phyloP scores from a whole-genome alignment of 2,329 filamentous ascomycete species.

The Ploettnerulaceae sp. region DNA sequence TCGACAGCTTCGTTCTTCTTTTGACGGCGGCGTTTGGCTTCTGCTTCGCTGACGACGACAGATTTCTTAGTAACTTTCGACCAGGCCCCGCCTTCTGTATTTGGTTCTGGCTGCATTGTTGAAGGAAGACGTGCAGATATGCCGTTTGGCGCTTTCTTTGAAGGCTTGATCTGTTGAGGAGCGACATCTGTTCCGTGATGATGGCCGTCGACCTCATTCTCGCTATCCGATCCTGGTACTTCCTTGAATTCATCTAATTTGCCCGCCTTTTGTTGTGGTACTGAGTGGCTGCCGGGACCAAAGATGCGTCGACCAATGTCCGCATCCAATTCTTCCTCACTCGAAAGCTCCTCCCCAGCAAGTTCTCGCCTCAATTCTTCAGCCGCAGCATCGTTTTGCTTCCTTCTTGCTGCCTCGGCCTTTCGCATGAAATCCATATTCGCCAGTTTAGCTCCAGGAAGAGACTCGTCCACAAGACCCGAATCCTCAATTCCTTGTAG shows the following conservation, averaged over 20 bases:
- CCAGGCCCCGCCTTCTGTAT: constrained; percentile 33
- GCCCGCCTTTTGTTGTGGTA: constrained; percentile 32
- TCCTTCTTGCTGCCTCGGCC: constrained; percentile 72
- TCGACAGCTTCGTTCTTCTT: constrained; percentile 32
- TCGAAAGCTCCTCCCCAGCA: constrained; percentile 54
- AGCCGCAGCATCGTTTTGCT: constrained; percentile 74
- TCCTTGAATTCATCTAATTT: constrained; percentile 55
- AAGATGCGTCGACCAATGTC: constrained; percentile 68
- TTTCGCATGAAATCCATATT: constrained; percentile 93
- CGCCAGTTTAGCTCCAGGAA: constrained; percentile 62
- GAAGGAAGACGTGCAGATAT: neutral
- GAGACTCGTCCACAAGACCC: constrained; percentile 43
- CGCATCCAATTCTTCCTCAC: constrained; percentile 47
- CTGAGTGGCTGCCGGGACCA: constrained; percentile 47
- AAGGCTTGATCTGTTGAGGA: neutral
- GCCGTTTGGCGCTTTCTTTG: constrained; percentile 15
- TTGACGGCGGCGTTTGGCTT: constrained; percentile 31
- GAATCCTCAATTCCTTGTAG: constrained; percentile 43
- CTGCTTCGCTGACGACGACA: constrained; percentile 24
- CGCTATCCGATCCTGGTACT: constrained; percentile 41
- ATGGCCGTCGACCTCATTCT: constrained; percentile 34
- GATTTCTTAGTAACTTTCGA: constrained; percentile 29
- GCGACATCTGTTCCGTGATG: constrained; percentile 17
- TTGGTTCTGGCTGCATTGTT: constrained; percentile 12
- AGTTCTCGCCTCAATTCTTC: constrained; percentile 67